Evolutionary conservation across 176 grass and related monocot species (phyloP).

Genomic region (Elaeis guineensis): DNA sequence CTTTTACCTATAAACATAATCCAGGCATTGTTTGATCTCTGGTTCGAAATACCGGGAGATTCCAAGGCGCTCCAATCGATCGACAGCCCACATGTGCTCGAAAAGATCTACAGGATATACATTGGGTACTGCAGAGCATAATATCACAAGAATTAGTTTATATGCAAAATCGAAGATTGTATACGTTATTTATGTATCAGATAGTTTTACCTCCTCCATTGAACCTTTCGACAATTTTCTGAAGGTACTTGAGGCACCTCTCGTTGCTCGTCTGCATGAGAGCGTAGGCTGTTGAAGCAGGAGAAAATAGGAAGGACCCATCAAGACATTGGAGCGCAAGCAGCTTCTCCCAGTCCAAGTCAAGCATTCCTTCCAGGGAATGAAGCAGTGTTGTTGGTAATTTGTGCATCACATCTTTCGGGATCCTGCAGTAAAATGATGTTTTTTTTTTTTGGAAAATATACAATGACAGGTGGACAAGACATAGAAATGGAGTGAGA

Average conservation of each 20-base stretch:
- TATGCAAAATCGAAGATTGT: too few relatives aligned
- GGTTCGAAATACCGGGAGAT: conserved; percentile 53
- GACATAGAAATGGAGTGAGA: too few relatives aligned
- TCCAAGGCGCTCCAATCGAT: conserved; percentile 65
- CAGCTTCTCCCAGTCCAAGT: conserved; percentile 64
- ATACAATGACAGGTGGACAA: too few relatives aligned
- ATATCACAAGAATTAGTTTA: too few relatives aligned
- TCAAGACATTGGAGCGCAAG: conserved; percentile 56
- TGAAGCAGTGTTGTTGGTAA: conserved; percentile 81
- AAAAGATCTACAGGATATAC: conserved; percentile 85
- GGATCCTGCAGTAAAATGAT: conserved; percentile 35
- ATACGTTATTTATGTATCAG: too few relatives aligned
- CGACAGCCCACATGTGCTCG: conserved; percentile 60
- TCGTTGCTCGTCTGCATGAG: conserved; percentile 60
- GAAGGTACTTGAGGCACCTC: conserved; percentile 65
- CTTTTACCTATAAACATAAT: conserved; percentile 57
- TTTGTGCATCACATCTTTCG: conserved; percentile 71
- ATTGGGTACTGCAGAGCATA: conserved; percentile 40
- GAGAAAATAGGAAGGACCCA: conserved; percentile 77
- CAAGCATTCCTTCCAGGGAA: conserved; percentile 69
- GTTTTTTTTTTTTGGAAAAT: too few relatives aligned
- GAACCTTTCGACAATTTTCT: conserved; percentile 44
- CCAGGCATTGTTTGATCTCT: conserved; percentile 65
- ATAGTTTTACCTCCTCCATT: conserved; percentile 52
- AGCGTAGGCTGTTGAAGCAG: conserved; percentile 73